These are phyloP conservation scores for Pyrenula massariospora DNA, from an alignment of 495 filamentous ascomycete species.

Conservation along the genomic window DNA sequence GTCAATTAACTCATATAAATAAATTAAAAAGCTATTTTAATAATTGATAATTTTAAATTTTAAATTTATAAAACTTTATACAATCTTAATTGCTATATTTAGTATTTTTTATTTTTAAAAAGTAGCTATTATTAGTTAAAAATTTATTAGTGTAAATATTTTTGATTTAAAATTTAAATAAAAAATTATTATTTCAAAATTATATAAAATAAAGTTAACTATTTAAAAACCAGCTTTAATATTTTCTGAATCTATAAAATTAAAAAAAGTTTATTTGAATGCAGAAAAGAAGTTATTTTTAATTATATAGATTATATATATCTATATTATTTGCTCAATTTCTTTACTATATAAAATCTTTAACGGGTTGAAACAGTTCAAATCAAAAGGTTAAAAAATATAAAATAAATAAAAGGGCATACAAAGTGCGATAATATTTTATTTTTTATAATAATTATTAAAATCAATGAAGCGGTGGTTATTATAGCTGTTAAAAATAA, in stretches of 20 bases:
- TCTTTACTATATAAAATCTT: constrained; percentile 9
- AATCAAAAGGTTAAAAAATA: constrained; percentile 17
- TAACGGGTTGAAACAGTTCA: constrained; percentile 12
- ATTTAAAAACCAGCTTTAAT: constrained; percentile 6
- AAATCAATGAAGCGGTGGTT: constrained; percentile 16
- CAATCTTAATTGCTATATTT: background rate
- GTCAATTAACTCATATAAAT: background rate
- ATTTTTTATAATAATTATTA: constrained; percentile 9
- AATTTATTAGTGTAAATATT: background rate
- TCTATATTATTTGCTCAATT: constrained; percentile 5
- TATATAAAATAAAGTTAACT: constrained; percentile 5
- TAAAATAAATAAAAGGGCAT: constrained; percentile 15
- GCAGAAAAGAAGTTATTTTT: constrained; percentile 7
- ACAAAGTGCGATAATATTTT: constrained; percentile 18
- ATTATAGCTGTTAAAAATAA: constrained; percentile 20
- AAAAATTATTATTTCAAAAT: constrained; percentile 7
- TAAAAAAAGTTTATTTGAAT: constrained; percentile 3
- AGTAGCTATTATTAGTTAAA: background rate
- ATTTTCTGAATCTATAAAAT: constrained; percentile 4
- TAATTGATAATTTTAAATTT: background rate
- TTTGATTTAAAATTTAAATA: constrained; percentile 3
- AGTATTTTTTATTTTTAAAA: too few species aligned
- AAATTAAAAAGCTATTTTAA: background rate
- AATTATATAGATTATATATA: constrained; percentile 5
- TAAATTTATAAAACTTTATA: background rate